Evolutionary conservation across 176 grass and related monocot species (phyloP).

Genomic region (Aegilops tauschii): DNA sequence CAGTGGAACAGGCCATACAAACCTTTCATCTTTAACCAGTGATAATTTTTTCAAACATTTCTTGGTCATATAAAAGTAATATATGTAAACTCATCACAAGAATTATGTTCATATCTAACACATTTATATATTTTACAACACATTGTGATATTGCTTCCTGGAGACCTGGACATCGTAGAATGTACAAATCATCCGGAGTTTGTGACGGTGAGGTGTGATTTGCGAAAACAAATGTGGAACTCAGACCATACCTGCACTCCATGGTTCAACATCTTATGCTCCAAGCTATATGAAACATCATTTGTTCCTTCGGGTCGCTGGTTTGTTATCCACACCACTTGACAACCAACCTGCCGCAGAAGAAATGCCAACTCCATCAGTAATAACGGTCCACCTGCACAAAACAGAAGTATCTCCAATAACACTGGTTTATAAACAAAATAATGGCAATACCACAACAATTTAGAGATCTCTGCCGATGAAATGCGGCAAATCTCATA

Average conservation of each 20-base stretch:
- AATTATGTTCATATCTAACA: background rate
- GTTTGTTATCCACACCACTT: constrained; percentile 92
- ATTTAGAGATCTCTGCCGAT: background rate
- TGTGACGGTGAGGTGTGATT: background rate
- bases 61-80: background rate
- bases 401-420: background rate
- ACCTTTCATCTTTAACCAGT: background rate
- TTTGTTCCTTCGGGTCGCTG: constrained; percentile 72
- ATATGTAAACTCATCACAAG: background rate
- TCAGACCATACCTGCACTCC: constrained; percentile 65
- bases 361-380: constrained; percentile 94
- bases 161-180: background rate
- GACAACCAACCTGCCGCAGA: constrained; percentile 56
- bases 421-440: background rate
- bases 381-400: constrained; percentile 86
- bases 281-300: constrained; percentile 67
- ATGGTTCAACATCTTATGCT: constrained; percentile 86
- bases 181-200: background rate
- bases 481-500: background rate
- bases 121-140: background rate
- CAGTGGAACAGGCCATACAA: background rate
- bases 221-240: background rate
- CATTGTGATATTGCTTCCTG: background rate
- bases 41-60: background rate
- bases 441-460: background rate